Conservation (phyloP, 805 yeast genomes). For the Candida coquimbonensis region DNA sequence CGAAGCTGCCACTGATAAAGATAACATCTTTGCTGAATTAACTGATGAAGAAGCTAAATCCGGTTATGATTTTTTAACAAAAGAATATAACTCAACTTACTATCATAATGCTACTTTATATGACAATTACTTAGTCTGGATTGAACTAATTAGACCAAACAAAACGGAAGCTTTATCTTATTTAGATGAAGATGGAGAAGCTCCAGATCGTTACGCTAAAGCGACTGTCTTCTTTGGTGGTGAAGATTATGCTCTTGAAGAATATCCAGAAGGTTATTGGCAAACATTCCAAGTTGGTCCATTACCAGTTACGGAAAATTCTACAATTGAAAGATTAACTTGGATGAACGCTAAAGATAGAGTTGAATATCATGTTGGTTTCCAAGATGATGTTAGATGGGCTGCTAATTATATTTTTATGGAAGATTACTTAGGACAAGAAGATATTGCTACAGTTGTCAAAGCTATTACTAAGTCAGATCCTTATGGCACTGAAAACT, state of each 20-base stretch:
- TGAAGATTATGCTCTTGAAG: slow-evolving; percentile 17
- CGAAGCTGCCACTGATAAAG: slow-evolving; percentile 9
- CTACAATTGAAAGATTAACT: slow-evolving; percentile 9
- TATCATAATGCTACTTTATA: slow-evolving; percentile 14
- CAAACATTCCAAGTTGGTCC: slow-evolving; percentile 21
- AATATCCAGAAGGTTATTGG: slow-evolving; percentile 21
- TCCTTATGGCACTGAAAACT: slow-evolving; percentile 17
- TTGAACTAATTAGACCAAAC: slow-evolving; percentile 21
- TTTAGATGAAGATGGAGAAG: slow-evolving; percentile 16
- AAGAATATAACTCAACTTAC: slow-evolving; percentile 15
- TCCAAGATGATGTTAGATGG: slow-evolving; percentile 14
- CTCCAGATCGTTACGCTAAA: slow-evolving; percentile 19
- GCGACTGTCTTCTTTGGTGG: slow-evolving; percentile 21
- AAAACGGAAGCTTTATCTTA: slow-evolving; percentile 21
- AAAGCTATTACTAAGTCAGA: slow-evolving; percentile 13
- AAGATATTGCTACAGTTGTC: slow-evolving; percentile 8
- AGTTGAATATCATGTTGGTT: slow-evolving; percentile 16
- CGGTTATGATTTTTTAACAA: slow-evolving; percentile 11
- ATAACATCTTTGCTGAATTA: slow-evolving; percentile 20
- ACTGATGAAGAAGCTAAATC: slow-evolving; percentile 16
- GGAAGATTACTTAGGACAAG: slow-evolving; percentile 7
- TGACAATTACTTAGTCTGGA: slow-evolving; percentile 21
- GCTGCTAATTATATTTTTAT: slow-evolving; percentile 7
- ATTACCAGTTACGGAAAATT: slow-evolving; percentile 9
- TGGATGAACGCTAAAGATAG: slow-evolving; percentile 16